Evolutionary conservation across 2,329 filamentous ascomycete genomes (phyloP).

Genomic region (Diaporthe citri): DNA sequence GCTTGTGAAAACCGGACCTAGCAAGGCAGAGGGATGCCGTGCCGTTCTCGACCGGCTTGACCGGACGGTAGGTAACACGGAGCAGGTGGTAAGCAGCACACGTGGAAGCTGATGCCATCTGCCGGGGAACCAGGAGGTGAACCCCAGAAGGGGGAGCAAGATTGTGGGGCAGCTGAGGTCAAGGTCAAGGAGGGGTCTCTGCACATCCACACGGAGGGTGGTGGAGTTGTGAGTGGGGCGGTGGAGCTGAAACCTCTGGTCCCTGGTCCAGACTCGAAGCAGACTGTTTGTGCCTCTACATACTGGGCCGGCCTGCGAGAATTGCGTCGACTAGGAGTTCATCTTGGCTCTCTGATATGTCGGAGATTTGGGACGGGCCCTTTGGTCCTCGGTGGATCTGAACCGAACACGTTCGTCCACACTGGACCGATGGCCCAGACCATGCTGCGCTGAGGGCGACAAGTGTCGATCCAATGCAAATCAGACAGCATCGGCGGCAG

Average conservation of each 20-base stretch:
- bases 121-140: slow-evolving; percentile 2
- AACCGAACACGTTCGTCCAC: slow-evolving; percentile 22
- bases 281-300: slow-evolving; percentile 2
- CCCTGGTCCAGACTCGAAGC: slow-evolving; percentile 24
- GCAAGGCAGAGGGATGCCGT: neutral
- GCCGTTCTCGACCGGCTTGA: too few species aligned
- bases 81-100: neutral
- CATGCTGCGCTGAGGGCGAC: neutral
- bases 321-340: slow-evolving; percentile 22
- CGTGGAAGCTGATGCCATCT: slow-evolving; percentile 9
- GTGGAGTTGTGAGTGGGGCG: neutral
- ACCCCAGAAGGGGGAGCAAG: neutral
- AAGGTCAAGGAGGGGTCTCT: neutral
- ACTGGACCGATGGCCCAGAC: neutral
- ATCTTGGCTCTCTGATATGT: slow-evolving; percentile 8
- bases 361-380: slow-evolving; percentile 15
- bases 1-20: neutral
- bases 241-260: slow-evolving; percentile 14
- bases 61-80: neutral
- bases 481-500: slow-evolving; percentile 14
- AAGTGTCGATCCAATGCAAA: neutral
- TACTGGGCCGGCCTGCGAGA: neutral
- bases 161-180: slow-evolving; percentile 8
- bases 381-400: slow-evolving; percentile 21
- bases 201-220: neutral